Conservation (phyloP, 371 early-diverging fungal species). For the Rhizopus delemar region DNA sequence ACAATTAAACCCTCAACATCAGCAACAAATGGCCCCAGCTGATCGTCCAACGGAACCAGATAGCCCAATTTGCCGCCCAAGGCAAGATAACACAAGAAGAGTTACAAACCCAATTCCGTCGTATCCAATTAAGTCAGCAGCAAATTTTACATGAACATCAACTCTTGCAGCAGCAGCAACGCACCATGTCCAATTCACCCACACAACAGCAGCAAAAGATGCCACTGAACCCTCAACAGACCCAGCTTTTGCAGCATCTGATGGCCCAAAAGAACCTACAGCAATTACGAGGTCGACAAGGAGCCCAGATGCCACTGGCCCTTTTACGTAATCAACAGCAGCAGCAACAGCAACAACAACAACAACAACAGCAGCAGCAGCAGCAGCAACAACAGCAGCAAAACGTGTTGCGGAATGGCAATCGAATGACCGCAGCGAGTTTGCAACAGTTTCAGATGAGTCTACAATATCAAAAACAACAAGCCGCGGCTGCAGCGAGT, state of each 20-base stretch:
- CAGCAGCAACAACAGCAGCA: constrained; percentile 16
- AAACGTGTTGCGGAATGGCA: background rate
- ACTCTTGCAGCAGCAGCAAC: constrained; percentile 34
- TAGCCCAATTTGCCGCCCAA: constrained; percentile 23
- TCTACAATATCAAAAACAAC: constrained; percentile 34
- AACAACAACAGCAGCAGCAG: constrained; percentile 14
- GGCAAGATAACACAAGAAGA: constrained; percentile 36
- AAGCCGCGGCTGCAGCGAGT: constrained; percentile 23
- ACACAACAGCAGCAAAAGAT: constrained; percentile 30
- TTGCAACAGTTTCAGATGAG: constrained; percentile 44
- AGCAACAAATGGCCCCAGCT: constrained; percentile 40
- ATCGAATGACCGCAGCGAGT: constrained; percentile 4
- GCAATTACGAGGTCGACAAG: constrained; percentile 29
- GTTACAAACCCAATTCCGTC: constrained; percentile 24
- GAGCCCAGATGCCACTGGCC: constrained; percentile 24
- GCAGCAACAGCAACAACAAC: constrained; percentile 15
- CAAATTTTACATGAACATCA: constrained; percentile 36
- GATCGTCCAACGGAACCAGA: constrained; percentile 42
- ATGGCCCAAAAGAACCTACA: constrained; percentile 33
- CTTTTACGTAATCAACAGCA: constrained; percentile 19
- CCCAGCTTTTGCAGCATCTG: constrained; percentile 36
- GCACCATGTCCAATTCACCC: constrained; percentile 18
- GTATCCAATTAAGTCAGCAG: constrained; percentile 39
- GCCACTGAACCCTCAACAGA: constrained; percentile 30
- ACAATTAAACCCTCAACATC: constrained; percentile 45